phyloP scores from a whole-genome alignment of 1,284 basidiomycete genomes.

The Leccinum pachyderme region DNA sequence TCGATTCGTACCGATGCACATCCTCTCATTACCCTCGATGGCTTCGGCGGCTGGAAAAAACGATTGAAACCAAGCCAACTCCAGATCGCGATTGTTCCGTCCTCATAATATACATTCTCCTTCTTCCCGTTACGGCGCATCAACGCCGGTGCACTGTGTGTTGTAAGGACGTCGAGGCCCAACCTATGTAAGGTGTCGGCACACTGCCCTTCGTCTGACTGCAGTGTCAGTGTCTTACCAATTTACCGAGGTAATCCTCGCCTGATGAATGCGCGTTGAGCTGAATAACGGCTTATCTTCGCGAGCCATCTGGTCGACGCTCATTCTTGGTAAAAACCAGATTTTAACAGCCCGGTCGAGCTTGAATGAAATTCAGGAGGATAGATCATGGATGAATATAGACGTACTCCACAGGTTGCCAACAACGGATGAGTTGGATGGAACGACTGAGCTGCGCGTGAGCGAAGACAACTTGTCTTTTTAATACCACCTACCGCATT shows the following conservation, averaged over 20 bases:
- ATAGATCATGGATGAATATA: constrained; percentile 1
- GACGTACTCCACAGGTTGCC: constrained; percentile 69
- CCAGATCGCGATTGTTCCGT: constrained; percentile 61
- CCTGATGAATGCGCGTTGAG: constrained; percentile 59
- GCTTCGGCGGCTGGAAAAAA: constrained; percentile 51
- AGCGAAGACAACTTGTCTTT: constrained; percentile 5
- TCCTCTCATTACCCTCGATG: constrained; percentile 48
- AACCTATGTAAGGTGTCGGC: constrained; percentile 44
- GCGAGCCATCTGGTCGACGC: constrained; percentile 41
- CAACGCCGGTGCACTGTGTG: constrained; percentile 57
- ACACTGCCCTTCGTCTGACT: background rate
- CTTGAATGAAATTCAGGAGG: constrained; percentile 36
- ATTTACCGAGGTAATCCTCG: constrained; percentile 58
- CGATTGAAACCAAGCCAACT: constrained; percentile 63
- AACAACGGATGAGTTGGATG: constrained; percentile 60
- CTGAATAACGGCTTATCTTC: constrained; percentile 77
- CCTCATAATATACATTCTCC: constrained; percentile 37
- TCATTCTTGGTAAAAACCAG: constrained; percentile 49
- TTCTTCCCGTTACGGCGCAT: constrained; percentile 42
- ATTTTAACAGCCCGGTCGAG: constrained; percentile 72
- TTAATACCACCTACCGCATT: constrained; percentile 48
- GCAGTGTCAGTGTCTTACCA: constrained; percentile 43
- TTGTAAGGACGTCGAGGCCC: constrained; percentile 54
- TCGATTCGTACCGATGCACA: constrained; percentile 54
- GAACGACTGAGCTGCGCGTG: constrained; percentile 49